These are phyloP conservation scores for Myxozyma geophila DNA, from an alignment of 805 yeast genomes.

Conservation along the genomic window DNA sequence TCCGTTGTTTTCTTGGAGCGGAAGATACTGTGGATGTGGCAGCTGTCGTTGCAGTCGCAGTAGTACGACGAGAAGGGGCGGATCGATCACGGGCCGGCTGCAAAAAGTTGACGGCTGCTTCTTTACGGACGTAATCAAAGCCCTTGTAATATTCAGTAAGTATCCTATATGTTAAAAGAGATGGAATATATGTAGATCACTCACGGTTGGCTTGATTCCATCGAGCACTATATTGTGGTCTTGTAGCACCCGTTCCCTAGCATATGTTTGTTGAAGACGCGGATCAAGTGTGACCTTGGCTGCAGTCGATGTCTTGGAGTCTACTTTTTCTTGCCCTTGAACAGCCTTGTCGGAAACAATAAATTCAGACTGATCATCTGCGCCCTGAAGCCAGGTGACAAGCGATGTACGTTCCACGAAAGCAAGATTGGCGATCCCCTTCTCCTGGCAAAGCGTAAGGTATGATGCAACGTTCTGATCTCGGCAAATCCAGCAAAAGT, in stretches of 20 bases:
- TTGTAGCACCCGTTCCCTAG: slow-evolving; percentile 50
- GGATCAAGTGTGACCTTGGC: slow-evolving; percentile 51
- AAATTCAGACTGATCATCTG: slow-evolving; percentile 48
- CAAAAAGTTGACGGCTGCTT: slow-evolving; percentile 41
- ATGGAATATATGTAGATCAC: not conserved
- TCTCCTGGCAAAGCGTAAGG: slow-evolving; percentile 68
- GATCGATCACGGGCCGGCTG: slow-evolving; percentile 19
- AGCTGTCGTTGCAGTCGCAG: not conserved
- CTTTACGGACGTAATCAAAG: slow-evolving; percentile 46
- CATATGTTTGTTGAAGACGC: slow-evolving; percentile 52
- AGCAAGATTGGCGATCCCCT: slow-evolving; percentile 69
- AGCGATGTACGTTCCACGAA: slow-evolving; percentile 86
- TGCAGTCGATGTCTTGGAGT: slow-evolving; percentile 3
- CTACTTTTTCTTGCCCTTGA: not conserved
- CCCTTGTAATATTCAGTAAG: slow-evolving; percentile 13
- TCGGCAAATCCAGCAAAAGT: slow-evolving; percentile 77
- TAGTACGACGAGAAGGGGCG: not conserved
- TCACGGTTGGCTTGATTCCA: slow-evolving; percentile 44
- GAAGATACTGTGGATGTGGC: slow-evolving; percentile 9
- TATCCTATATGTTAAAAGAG: not conserved
- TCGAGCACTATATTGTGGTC: slow-evolving; percentile 51
- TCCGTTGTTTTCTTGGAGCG: slow-evolving; percentile 43
- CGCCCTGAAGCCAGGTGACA: slow-evolving; percentile 78
- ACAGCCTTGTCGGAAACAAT: slow-evolving; percentile 10
- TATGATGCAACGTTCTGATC: slow-evolving; percentile 82